Evolutionary conservation across 441 rosid genomes (phyloP).

Genomic region (Croton laevigatus): DNA sequence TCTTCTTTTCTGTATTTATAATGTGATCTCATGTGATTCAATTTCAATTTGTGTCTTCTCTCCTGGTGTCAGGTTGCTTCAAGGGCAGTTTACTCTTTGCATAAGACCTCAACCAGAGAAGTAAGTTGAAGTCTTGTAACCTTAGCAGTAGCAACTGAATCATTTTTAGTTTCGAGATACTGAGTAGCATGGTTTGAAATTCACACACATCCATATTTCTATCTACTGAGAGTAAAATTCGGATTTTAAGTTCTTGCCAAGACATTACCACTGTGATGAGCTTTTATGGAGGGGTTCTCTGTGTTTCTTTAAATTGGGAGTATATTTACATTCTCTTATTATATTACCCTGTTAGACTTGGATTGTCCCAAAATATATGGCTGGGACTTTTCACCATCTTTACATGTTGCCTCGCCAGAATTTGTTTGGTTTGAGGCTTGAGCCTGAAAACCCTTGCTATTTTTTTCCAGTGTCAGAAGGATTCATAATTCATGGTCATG

Average conservation of each 20-base stretch:
- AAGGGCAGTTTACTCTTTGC: constrained; percentile 88
- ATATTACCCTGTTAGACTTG: not conserved
- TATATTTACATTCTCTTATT: not conserved
- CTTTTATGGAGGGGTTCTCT: not conserved
- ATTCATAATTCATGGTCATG: not conserved
- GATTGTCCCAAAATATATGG: too few species aligned
- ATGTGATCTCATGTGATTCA: constrained; percentile 13
- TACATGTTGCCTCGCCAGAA: not conserved
- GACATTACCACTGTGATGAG: not conserved
- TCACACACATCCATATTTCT: not conserved
- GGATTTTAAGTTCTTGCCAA: not conserved
- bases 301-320: not conserved
- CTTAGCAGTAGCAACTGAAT: not conserved
- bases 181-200: not conserved
- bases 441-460: not conserved
- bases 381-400: not conserved
- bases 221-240: not conserved
- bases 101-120: constrained; percentile 95
- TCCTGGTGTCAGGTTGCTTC: constrained; percentile 60
- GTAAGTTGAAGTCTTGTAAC: constrained; percentile 43
- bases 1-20: not conserved
- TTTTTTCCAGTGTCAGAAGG: not conserved
- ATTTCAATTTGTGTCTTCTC: constrained; percentile 5
- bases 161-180: not conserved
- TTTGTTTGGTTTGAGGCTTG: not conserved